Percentiles rank a stretch among this genome's conserved stretches.
Conservation (phyloP, 129 eudicot genomes). For the Tanacetum coccineum region DNA sequence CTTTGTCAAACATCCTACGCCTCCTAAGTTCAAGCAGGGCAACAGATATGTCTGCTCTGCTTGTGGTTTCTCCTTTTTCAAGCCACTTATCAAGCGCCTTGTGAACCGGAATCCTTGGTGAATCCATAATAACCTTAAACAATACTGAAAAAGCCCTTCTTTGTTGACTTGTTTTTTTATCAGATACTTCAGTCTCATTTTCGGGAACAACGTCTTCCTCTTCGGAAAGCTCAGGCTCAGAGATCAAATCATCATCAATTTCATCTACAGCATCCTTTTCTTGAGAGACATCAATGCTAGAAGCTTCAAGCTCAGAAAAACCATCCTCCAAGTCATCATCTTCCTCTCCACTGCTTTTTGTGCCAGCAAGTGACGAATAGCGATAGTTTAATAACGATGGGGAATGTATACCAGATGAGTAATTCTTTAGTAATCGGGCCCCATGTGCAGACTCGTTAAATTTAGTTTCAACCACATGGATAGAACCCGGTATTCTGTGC, state of each 20-base stretch:
- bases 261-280: conserved; percentile 25
- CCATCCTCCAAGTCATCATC: conserved; percentile 63
- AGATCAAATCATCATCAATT: conserved; percentile 28
- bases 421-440: conserved; percentile 21
- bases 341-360: conserved; percentile 52
- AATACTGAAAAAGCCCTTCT: conserved; percentile 18
- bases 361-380: conserved; percentile 56
- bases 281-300: conserved; percentile 15
- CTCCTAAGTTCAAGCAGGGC: conserved; percentile 38
- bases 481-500: conserved; percentile 29
- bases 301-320: conserved; percentile 64
- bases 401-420: conserved; percentile 11
- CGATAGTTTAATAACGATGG: conserved; percentile 7
- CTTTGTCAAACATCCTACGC: conserved; percentile 51
- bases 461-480: conserved; percentile 25
- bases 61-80: conserved; percentile 49
- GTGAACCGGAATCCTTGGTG: conserved; percentile 32
- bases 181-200: conserved; percentile 12
- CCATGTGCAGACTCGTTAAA: conserved; percentile 21
- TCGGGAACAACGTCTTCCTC: conserved; percentile 21
- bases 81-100: conserved; percentile 56
- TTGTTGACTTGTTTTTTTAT: conserved; percentile 5
- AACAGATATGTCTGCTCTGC: conserved; percentile 24
- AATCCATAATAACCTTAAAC: conserved; percentile 37
- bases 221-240: conserved; percentile 42